phyloP scores from a whole-genome alignment of 2,329 filamentous ascomycete species.

The Beauveria rudraprayagi region DNA sequence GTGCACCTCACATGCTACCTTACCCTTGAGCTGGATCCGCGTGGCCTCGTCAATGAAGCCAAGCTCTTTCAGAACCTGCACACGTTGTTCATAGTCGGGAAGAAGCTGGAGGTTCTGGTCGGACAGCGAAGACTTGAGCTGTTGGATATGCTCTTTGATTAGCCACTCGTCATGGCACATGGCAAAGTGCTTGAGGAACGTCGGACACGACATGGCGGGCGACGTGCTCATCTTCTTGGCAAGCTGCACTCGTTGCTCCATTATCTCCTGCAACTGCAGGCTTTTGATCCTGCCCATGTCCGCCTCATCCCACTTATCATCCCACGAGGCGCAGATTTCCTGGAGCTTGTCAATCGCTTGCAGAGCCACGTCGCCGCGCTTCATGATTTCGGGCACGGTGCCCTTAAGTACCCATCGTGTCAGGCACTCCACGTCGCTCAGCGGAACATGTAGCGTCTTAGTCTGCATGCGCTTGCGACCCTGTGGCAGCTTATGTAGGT shows the following conservation, averaged over 20 bases:
- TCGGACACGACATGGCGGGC: constrained; percentile 59
- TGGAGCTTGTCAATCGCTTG: constrained; percentile 61
- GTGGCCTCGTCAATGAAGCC: constrained; percentile 82
- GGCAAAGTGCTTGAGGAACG: constrained; percentile 86
- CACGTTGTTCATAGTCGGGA: constrained; percentile 92
- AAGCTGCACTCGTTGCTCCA: constrained; percentile 61
- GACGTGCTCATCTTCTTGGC: constrained; percentile 55
- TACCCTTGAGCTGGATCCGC: constrained; percentile 91
- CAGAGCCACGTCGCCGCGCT: constrained; percentile 38
- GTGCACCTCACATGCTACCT: constrained; percentile 96
- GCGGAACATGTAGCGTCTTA: constrained; percentile 60
- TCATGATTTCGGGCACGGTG: constrained; percentile 52
- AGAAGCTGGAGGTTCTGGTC: constrained; percentile 94
- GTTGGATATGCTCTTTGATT: constrained; percentile 85
- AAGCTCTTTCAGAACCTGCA: constrained; percentile 83
- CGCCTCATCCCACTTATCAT: constrained; percentile 72
- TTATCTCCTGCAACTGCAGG: constrained; percentile 68
- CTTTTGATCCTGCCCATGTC: constrained; percentile 78
- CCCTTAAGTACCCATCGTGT: constrained; percentile 58
- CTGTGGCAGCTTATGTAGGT: constrained; percentile 61
- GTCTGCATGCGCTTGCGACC: constrained; percentile 58
- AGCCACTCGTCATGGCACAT: constrained; percentile 97
- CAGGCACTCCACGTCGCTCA: constrained; percentile 77
- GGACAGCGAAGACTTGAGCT: constrained; percentile 81
- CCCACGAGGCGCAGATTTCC: constrained; percentile 67